These are phyloP conservation scores for Amauroascus verrucosus DNA, from an alignment of 2,329 filamentous ascomycete species.

Conservation along the genomic window DNA sequence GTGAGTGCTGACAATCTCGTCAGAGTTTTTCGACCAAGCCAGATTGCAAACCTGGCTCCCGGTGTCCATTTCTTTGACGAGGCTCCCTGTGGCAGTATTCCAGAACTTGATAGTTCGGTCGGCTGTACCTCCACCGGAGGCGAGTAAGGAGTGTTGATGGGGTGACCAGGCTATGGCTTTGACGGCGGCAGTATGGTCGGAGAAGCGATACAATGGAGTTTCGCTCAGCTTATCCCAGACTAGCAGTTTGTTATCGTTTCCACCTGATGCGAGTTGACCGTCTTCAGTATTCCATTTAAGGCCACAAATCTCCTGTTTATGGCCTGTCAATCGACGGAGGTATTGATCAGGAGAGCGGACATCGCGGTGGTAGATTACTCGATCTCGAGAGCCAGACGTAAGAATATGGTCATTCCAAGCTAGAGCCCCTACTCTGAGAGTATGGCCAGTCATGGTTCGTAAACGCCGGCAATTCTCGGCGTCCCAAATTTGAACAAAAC, in stretches of 20 bases:
- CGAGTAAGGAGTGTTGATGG: constrained; percentile 86
- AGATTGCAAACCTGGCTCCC: constrained; percentile 98
- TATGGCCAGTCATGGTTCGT: constrained; percentile 94
- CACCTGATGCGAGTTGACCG: constrained; percentile 85
- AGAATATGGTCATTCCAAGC: constrained; percentile 98
- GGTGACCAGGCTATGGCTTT: constrained; percentile 98
- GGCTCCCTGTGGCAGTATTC: constrained; percentile 75
- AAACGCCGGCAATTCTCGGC: constrained; percentile 74
- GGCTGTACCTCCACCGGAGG: constrained; percentile 88
- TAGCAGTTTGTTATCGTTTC: constrained; percentile 98
- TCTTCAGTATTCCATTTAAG: constrained; percentile 96
- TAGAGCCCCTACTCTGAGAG: constrained; percentile 79
- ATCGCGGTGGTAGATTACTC: constrained; percentile 88
- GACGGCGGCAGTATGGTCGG: constrained; percentile 88
- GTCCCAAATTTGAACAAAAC: constrained; percentile 95
- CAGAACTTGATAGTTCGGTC: constrained; percentile 97
- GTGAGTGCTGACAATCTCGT: constrained; percentile 94
- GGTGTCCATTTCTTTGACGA: constrained; percentile 84
- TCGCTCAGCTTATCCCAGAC: constrained; percentile 97
- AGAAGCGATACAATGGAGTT: constrained; percentile 85
- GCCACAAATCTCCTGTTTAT: constrained; percentile 97
- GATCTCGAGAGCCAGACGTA: constrained; percentile 86
- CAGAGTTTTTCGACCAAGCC: constrained; percentile 93
- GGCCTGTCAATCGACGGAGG: constrained; percentile 74
- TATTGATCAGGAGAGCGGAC: constrained; percentile 88